phyloP scores from a whole-genome alignment of 169 alveolate species.

The Sarcocystis neurona region DNA sequence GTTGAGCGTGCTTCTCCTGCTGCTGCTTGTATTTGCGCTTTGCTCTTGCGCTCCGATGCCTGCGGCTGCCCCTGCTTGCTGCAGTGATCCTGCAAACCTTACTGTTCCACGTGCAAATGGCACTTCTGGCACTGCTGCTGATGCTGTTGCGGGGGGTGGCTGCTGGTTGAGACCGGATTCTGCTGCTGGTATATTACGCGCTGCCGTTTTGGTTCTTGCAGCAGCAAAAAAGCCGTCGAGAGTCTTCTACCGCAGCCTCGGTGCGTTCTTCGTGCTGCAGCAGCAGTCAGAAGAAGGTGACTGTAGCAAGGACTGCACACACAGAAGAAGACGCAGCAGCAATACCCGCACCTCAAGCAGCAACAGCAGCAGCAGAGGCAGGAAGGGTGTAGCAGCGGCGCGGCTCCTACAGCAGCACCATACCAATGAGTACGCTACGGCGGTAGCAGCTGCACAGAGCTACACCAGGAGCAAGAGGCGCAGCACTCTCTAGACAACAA shows the following conservation, averaged over 20 bases:
- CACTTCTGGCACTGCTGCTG: too few relatives aligned
- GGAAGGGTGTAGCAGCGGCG: background rate
- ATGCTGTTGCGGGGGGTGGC: too few relatives aligned
- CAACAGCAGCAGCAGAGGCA: constrained; percentile 12
- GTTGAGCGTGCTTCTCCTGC: background rate
- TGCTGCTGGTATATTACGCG: too few relatives aligned
- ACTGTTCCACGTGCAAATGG: too few relatives aligned
- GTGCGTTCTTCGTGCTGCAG: background rate
- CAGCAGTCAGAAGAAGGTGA: background rate
- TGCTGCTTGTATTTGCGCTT: constrained; percentile 9
- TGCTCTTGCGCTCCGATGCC: too few relatives aligned
- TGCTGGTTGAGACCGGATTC: too few relatives aligned
- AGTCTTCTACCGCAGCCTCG: background rate
- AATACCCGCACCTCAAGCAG: background rate
- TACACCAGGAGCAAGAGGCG: background rate
- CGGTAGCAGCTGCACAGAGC: background rate
- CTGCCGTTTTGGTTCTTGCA: background rate
- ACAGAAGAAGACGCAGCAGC: background rate
- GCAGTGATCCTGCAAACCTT: too few relatives aligned
- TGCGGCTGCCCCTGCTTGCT: too few relatives aligned
- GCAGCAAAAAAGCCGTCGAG: background rate
- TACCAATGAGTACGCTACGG: background rate
- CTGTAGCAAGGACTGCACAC: background rate
- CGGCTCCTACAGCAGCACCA: background rate
- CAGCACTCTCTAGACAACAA: background rate